phyloP scores from a whole-genome alignment of 2,329 filamentous ascomycete species.

The Ceratocystis papillata region DNA sequence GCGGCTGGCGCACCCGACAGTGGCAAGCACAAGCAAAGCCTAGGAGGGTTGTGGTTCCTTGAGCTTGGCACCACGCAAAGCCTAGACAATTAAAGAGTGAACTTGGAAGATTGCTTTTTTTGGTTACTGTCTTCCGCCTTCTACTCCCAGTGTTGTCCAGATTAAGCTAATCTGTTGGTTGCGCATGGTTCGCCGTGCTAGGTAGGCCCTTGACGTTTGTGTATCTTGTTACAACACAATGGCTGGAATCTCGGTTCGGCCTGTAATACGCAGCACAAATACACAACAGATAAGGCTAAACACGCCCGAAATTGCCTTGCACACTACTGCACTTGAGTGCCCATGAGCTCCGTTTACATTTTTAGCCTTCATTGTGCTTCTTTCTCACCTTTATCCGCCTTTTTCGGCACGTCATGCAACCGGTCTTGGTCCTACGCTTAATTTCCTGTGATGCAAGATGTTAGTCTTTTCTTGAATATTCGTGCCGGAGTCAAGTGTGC shows the following conservation, averaged over 20 bases:
- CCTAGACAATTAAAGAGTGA: neutral
- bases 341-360: neutral
- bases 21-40: conserved; percentile 1
- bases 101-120: neutral
- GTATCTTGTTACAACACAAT: conserved; percentile 6
- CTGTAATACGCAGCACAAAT: conserved; percentile 17
- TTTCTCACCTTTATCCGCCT: conserved; percentile 47
- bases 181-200: neutral
- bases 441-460: conserved; percentile 40
- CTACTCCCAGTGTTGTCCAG: neutral
- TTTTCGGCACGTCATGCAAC: conserved; percentile 52
- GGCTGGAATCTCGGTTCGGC: neutral
- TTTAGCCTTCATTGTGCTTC: neutral
- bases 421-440: conserved; percentile 52
- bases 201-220: neutral
- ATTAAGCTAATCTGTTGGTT: neutral
- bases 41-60: neutral
- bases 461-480: conserved; percentile 16
- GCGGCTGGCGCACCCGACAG: conserved; percentile 2
- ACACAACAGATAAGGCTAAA: neutral
- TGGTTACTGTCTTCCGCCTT: neutral
- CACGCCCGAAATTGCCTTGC: neutral
- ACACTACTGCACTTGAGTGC: neutral
- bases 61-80: conserved; percentile 5
- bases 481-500: neutral